Evolutionary conservation across 2,329 filamentous ascomycete genomes (phyloP).

Genomic region (Aspergillus sergii): DNA sequence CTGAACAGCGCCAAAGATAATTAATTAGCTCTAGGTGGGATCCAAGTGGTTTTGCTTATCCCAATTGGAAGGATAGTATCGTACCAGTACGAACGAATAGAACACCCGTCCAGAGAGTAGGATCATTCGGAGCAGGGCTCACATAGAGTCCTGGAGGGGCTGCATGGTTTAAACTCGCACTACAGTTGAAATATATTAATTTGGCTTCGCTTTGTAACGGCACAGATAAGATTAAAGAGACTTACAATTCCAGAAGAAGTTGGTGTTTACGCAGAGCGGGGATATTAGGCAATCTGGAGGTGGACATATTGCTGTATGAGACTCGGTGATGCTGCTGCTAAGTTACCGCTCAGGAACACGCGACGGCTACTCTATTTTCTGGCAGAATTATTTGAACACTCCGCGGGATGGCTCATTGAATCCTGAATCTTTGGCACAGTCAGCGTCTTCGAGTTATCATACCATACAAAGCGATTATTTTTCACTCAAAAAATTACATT

Average conservation of each 20-base stretch:
- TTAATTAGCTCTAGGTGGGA: conserved; percentile 7
- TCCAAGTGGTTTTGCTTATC: not conserved
- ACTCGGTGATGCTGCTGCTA: not conserved
- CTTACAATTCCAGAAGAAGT: conserved; percentile 80
- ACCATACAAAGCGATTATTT: not conserved
- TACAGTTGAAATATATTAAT: conserved; percentile 41
- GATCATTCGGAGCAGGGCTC: conserved; percentile 77
- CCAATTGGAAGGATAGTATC: not conserved
- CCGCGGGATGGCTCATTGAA: not conserved
- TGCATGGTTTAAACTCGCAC: conserved; percentile 76
- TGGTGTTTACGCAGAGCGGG: conserved; percentile 70
- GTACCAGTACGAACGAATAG: conserved; percentile 87
- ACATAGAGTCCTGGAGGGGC: conserved; percentile 88
- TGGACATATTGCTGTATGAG: conserved; percentile 18
- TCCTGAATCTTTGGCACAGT: not conserved
- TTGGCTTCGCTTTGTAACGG: not conserved
- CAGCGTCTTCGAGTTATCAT: not conserved
- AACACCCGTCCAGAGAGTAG: conserved; percentile 84
- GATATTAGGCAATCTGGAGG: conserved; percentile 40
- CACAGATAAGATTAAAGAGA: conserved; percentile 1
- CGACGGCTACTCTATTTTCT: not conserved
- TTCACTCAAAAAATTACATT: not conserved
- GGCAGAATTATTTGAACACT: not conserved
- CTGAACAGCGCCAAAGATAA: conserved; percentile 48
- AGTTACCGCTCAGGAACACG: not conserved